Evolutionary conservation across 129 eudicot species (phyloP).

Genomic region (Flaveria sonorensis): DNA sequence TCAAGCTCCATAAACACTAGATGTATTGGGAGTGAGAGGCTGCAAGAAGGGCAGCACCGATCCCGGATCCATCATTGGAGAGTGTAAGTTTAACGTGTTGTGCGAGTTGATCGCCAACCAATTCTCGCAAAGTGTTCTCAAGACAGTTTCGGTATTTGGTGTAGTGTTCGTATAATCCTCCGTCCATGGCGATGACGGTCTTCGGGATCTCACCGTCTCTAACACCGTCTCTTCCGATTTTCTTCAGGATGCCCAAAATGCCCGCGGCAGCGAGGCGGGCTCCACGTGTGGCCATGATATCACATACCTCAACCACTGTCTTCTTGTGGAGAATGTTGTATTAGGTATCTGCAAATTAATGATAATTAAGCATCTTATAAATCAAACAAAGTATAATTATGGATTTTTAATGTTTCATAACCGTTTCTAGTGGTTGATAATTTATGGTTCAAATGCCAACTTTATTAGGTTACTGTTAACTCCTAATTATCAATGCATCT

Average conservation of each 20-base stretch:
- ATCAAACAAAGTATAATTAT: no score
- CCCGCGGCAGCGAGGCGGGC: conserved; percentile 91
- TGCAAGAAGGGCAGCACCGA: conserved; percentile 97
- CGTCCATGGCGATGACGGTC: conserved; percentile 93
- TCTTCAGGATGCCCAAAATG: conserved; percentile 71
- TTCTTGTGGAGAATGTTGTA: conserved; percentile 56
- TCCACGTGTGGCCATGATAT: conserved; percentile 81
- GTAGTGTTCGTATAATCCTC: conserved; percentile 87
- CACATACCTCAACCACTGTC: conserved; percentile 64
- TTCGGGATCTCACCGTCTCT: conserved; percentile 45
- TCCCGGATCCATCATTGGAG: conserved; percentile 84
- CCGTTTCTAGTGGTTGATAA: no score
- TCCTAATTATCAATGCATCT: not conserved
- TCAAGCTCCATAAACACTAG: conserved; percentile 28
- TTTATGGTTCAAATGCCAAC: no score
- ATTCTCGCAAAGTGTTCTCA: conserved; percentile 64
- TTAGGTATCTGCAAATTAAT: conserved; percentile 46
- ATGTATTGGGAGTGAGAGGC: conserved; percentile 75
- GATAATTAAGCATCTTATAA: not conserved
- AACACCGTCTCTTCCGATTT: conserved; percentile 58
- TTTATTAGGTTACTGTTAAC: not conserved
- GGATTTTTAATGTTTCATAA: no score
- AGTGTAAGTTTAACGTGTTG: conserved; percentile 47
- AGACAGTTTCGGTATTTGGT: conserved; percentile 63
- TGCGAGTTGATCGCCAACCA: conserved; percentile 57